Evolutionary conservation across 345 rosid genomes (phyloP).

Genomic region (Populus euphratica): DNA sequence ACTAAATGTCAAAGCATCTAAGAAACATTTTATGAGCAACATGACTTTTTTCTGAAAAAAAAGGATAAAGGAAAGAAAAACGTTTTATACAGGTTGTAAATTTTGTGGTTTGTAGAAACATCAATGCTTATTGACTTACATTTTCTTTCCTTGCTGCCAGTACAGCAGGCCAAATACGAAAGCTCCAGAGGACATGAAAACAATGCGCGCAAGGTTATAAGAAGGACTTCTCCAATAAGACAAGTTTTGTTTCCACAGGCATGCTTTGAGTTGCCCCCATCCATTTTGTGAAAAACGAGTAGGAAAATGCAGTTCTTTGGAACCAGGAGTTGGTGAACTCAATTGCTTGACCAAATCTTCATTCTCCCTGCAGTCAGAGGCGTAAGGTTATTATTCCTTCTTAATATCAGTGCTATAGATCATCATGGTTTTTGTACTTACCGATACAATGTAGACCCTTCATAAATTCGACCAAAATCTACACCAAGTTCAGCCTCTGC

Average conservation of each 20-base stretch:
- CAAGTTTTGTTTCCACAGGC: slow-evolving; percentile 70
- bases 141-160: slow-evolving; percentile 62
- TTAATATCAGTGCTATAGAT: no score
- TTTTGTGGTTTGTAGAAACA: no score
- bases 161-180: slow-evolving; percentile 54
- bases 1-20: background rate
- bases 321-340: slow-evolving; percentile 41
- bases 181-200: slow-evolving; percentile 34
- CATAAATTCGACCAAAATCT: slow-evolving; percentile 57
- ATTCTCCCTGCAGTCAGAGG: slow-evolving; percentile 39
- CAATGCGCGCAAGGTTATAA: slow-evolving; percentile 55
- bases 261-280: slow-evolving; percentile 65
- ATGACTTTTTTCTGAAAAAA: no score
- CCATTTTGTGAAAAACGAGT: slow-evolving; percentile 42
- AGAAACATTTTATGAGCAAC: no score
- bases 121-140: slow-evolving; percentile 26
- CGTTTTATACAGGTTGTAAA: no score
- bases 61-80: no score
- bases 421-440: slow-evolving; percentile 23
- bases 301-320: slow-evolving; percentile 54
- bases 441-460: slow-evolving; percentile 45
- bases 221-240: slow-evolving; percentile 90
- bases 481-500: slow-evolving; percentile 55
- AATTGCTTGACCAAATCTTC: slow-evolving; percentile 41
- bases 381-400: no score